A percentile compares a stretch with the other conserved stretches of the same genome.
Evolutionary conservation across 2,329 filamentous ascomycete species (phyloP).

Genomic region (Alternaria solani): DNA sequence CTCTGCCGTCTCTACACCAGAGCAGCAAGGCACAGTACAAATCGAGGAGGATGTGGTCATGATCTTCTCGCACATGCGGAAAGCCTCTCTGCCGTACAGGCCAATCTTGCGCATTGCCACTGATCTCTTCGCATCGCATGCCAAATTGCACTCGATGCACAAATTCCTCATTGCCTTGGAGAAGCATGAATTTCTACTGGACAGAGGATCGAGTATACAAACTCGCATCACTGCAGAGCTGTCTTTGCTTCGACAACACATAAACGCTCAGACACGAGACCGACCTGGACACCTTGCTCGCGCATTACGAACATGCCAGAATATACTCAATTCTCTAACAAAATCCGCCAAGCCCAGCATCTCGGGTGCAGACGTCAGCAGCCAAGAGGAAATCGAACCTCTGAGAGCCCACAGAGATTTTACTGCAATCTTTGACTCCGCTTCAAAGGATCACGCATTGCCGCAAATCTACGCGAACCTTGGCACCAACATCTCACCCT

Average conservation of each 20-base stretch:
- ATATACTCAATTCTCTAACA: slow-evolving; percentile 14
- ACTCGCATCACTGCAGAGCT: slow-evolving; percentile 10
- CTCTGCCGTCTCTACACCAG: background rate
- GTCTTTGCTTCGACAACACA: slow-evolving; percentile 10
- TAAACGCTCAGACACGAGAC: background rate
- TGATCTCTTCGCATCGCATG: slow-evolving; percentile 14
- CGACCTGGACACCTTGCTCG: slow-evolving; percentile 18
- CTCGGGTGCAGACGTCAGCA: background rate
- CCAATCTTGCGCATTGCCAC: slow-evolving; percentile 21
- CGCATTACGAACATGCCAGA: slow-evolving; percentile 10
- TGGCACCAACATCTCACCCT: slow-evolving; percentile 20
- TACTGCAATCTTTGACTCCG: slow-evolving; percentile 35
- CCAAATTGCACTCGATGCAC: slow-evolving; percentile 15
- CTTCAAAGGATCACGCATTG: slow-evolving; percentile 30
- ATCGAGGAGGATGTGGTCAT: slow-evolving; percentile 21
- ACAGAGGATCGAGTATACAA: slow-evolving; percentile 15
- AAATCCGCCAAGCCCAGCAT: slow-evolving; percentile 1
- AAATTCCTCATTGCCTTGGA: slow-evolving; percentile 19
- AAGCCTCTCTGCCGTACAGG: slow-evolving; percentile 22
- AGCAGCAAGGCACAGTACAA: background rate
- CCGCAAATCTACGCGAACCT: slow-evolving; percentile 33
- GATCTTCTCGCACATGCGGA: slow-evolving; percentile 22
- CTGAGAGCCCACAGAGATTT: slow-evolving; percentile 32
- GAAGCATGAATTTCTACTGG: slow-evolving; percentile 15
- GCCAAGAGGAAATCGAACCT: background rate